These are phyloP conservation scores for Ascochyta clinopodiicola DNA, from an alignment of 2,329 filamentous ascomycete species.

Conservation along the genomic window DNA sequence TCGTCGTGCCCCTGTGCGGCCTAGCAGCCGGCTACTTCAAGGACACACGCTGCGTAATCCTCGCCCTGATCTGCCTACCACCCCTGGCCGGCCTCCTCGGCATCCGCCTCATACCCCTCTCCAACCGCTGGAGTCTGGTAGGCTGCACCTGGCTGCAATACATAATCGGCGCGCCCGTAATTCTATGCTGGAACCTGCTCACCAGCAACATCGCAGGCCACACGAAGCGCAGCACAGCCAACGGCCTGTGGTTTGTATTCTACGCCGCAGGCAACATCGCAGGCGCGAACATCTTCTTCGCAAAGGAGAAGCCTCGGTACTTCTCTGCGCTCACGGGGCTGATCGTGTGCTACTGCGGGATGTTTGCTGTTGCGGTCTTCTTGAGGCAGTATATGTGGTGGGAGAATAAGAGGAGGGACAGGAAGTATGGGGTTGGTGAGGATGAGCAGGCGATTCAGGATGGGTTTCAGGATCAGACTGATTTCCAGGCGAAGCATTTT, in stretches of 20 bases:
- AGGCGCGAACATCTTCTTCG: conserved; percentile 57
- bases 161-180: conserved; percentile 58
- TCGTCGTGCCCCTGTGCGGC: conserved; percentile 48
- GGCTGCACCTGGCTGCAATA: conserved; percentile 62
- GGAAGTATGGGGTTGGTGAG: conserved; percentile 34
- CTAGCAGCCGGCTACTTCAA: conserved; percentile 42
- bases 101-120: conserved; percentile 56
- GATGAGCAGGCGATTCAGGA: conserved; percentile 41
- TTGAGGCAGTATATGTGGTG: conserved; percentile 41
- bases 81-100: conserved; percentile 59
- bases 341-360: conserved; percentile 53
- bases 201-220: conserved; percentile 55
- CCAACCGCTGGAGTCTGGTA: conserved; percentile 57
- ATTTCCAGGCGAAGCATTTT: conserved; percentile 42
- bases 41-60: conserved; percentile 39
- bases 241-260: conserved; percentile 58
- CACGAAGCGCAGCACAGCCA: conserved; percentile 59
- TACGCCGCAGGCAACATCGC: conserved; percentile 59
- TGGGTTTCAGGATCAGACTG: conserved; percentile 47
- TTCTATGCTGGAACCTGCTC: conserved; percentile 60
- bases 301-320: conserved; percentile 53
- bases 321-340: conserved; percentile 54
- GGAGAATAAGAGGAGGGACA: conserved; percentile 43
- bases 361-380: conserved; percentile 44
- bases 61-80: conserved; percentile 52